Percentiles rank a stretch among this genome's conserved stretches.
Evolutionary conservation across 441 rosid genomes (phyloP).

Genomic region (Cnidoscolus chayamansa): DNA sequence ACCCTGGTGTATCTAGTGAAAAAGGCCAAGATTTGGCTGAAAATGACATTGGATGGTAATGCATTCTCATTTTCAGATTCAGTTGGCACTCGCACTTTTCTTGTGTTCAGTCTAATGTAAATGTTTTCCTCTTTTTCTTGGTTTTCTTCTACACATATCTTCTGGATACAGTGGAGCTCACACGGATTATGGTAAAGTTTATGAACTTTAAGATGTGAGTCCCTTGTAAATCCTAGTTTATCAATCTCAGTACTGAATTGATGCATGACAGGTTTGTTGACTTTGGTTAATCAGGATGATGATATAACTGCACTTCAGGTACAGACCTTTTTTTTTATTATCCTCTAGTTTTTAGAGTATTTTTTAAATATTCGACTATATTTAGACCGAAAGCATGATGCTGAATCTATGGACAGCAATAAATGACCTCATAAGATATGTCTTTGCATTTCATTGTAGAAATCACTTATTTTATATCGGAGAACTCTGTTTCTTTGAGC

Average conservation of each 20-base stretch:
- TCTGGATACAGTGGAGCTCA: slow-evolving; percentile 59
- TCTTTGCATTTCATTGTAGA: background rate
- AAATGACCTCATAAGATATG: background rate
- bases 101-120: slow-evolving; percentile 14
- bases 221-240: background rate
- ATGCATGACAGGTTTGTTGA: slow-evolving; percentile 53
- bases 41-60: slow-evolving; percentile 79
- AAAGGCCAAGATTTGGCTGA: slow-evolving; percentile 35
- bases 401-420: background rate
- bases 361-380: background rate
- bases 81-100: background rate
- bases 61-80: slow-evolving; percentile 9
- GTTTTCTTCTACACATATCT: slow-evolving; percentile 15
- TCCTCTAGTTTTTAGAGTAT: background rate
- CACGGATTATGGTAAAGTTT: slow-evolving; percentile 72
- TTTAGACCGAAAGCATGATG: background rate
- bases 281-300: slow-evolving; percentile 94
- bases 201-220: slow-evolving; percentile 14
- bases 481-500: background rate
- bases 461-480: background rate
- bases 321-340: background rate
- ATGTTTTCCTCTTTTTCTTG: background rate
- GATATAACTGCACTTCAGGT: slow-evolving; percentile 86
- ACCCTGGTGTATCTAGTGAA: slow-evolving; percentile 48
- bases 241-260: slow-evolving; percentile 13